Conservation (phyloP, 1,139 yeast genomes). For the Yamadazyma epiphylla region DNA sequence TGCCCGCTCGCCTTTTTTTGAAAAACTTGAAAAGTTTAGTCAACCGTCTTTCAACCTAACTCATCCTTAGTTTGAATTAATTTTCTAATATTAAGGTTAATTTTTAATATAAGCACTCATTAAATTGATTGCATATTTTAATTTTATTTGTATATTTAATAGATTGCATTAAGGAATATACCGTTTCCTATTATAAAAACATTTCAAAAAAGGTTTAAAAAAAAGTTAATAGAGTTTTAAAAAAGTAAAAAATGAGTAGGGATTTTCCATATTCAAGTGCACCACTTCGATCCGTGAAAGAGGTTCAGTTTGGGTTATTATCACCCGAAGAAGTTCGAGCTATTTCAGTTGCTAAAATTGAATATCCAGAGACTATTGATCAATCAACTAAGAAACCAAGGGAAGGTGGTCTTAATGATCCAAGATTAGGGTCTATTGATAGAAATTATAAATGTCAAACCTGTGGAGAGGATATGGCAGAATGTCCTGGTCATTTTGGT, state of each 20-base stretch:
- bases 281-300: constrained; percentile 93
- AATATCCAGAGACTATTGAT: constrained; percentile 98
- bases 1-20: constrained; percentile 1
- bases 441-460: constrained; percentile 97
- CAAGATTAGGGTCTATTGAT: constrained; percentile 95
- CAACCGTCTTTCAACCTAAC: constrained; percentile 4
- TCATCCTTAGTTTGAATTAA: constrained; percentile 6
- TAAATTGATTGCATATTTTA: constrained; percentile 13
- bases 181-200: constrained; percentile 3
- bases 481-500: constrained; percentile 99
- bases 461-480: constrained; percentile 98
- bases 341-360: constrained; percentile 93
- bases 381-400: constrained; percentile 93
- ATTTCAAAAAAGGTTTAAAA: constrained; percentile 1
- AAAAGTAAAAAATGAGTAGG: constrained; percentile 36
- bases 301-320: constrained; percentile 96
- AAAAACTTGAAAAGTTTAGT: background rate
- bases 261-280: constrained; percentile 95
- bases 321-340: constrained; percentile 98
- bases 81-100: constrained; percentile 1
- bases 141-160: constrained; percentile 7
- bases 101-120: constrained; percentile 13
- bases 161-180: constrained; percentile 3
- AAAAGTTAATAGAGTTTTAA: constrained; percentile 1
- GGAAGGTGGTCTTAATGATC: constrained; percentile 95